Conservation (phyloP, 83 land plant genomes). For the Diphasiastrum complanatum region DNA sequence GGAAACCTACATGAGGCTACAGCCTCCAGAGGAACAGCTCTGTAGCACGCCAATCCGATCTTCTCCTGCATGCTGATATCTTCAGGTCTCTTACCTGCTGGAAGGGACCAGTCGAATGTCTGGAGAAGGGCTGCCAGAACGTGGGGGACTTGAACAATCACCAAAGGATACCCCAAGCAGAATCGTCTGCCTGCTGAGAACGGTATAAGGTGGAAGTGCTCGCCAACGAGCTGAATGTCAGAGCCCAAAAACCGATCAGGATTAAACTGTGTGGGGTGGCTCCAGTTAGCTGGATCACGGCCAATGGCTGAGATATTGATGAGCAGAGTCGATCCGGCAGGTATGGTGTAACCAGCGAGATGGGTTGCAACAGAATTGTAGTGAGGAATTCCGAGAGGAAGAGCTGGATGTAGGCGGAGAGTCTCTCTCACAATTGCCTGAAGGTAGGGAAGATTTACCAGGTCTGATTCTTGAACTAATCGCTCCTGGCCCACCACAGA, state of each 20-base stretch:
- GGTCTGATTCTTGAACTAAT: slow-evolving; percentile 19
- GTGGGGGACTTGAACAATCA: background rate
- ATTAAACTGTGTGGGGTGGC: background rate
- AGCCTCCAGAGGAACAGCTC: too few species aligned
- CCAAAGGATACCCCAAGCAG: too few species aligned
- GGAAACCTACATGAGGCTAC: too few species aligned
- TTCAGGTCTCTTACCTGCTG: background rate
- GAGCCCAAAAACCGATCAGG: too few species aligned
- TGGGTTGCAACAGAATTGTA: background rate
- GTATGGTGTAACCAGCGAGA: slow-evolving; percentile 6
- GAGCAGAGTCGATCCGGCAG: background rate
- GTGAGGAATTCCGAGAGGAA: slow-evolving; percentile 9
- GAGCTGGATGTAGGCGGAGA: slow-evolving; percentile 21
- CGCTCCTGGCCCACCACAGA: slow-evolving; percentile 18
- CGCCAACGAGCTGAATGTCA: too few species aligned
- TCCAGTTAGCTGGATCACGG: background rate
- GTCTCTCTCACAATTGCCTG: slow-evolving; percentile 19
- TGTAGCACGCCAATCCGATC: too few species aligned
- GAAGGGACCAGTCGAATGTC: background rate
- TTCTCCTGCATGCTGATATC: too few species aligned
- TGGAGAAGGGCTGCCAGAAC: background rate
- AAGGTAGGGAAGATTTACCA: slow-evolving; percentile 9
- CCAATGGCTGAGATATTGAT: background rate
- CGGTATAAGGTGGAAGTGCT: too few species aligned
- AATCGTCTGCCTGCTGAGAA: too few species aligned